Base-by-base conservation (phyloP, 2,329 filamentous ascomycete species). In the Penicillium brevicompactum region DNA sequence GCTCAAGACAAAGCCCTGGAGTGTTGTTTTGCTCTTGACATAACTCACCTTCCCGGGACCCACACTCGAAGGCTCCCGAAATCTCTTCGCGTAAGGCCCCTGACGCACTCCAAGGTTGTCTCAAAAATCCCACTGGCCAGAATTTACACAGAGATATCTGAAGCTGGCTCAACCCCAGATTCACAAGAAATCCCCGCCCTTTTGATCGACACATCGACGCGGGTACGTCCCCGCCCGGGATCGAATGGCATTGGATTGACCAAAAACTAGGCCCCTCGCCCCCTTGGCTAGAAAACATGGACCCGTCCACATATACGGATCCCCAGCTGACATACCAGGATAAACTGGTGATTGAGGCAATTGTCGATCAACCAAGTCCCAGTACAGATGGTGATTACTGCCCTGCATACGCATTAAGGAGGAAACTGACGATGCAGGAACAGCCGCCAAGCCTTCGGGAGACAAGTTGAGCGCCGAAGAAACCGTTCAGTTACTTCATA, bases 401-500 rank as follows among this genome's bases (percentile, higher is more conserved):
- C 30, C 21, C 38, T 51, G 18, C 32, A 14, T n/a, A 24, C 24
- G 30, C 2, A 27, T 54, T 27, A 41, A 24, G 40, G 7, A 54
- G 4, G 41, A 16, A 43, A 40, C 49, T 51, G 38, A 59, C 32
- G 37, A 16, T 47, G n/a, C 34, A 62, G 55, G 46, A n/a, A 49
- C 51, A 44, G 46, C 30, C 30, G 46, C 53, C 24, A 55, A 51
- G 55, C 57, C 53, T 44, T 49, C 51, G 46, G 32, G 55, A 34
- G 44, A 49, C 34, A 57, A 54, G 34, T 50, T 61, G 10, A 63
- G 53, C 38, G 55, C 47, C 31, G 44, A 65, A 51, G 55, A 65
- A 37, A 72, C 76, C 10, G 74, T 82, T 49, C 66, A 75, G 14
- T 72, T 71, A n/a, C 67, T 84, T 46, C 73, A 78, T 57, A 74